Evolutionary conservation across 352 stramenopile genomes (phyloP).

Genomic region (Saprolegnia diclina): DNA sequence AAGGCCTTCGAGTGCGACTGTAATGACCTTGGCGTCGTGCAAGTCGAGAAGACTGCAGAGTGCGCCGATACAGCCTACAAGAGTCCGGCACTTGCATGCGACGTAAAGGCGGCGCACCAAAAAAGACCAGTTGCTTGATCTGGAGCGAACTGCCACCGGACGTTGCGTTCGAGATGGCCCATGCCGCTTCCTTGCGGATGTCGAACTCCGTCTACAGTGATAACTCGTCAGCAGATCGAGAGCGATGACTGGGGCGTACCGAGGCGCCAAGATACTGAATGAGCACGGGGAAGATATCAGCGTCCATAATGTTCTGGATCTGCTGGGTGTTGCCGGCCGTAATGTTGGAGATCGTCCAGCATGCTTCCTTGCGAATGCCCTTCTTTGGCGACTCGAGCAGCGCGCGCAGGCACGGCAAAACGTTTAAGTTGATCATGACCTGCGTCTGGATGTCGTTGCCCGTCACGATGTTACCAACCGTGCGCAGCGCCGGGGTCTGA

Average conservation of each 20-base stretch:
- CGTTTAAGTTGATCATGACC: conserved; percentile 97
- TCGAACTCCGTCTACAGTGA: conserved; percentile 90
- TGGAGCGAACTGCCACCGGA: conserved; percentile 90
- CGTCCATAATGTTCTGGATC: conserved; percentile 97
- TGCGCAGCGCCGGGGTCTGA: conserved; percentile 76
- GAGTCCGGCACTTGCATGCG: conserved; percentile 19
- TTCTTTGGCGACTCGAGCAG: conserved; percentile 96
- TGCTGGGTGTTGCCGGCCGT: conserved; percentile 98
- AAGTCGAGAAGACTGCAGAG: conserved; percentile 96
- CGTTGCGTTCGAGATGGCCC: conserved; percentile 99
- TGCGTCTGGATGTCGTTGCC: conserved; percentile 99
- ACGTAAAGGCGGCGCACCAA: conserved; percentile 50
- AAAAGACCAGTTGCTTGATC: conserved; percentile 95
- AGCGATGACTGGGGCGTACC: not conserved
- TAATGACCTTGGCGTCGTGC: conserved; percentile 97
- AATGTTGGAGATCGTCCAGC: conserved; percentile 99
- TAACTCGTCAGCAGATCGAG: not conserved
- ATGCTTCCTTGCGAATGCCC: conserved; percentile 98
- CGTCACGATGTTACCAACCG: conserved; percentile 98
- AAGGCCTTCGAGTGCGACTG: conserved; percentile 96
- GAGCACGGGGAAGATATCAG: conserved; percentile 95
- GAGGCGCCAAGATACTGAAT: conserved; percentile 92
- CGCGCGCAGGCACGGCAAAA: conserved; percentile 93
- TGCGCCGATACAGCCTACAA: conserved; percentile 90
- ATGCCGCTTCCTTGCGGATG: conserved; percentile 98